Evolutionary conservation across 129 eudicot species (phyloP), one percentile per base, ranked within the genome.

Genomic region (Flaveria ramosissima): DNA sequence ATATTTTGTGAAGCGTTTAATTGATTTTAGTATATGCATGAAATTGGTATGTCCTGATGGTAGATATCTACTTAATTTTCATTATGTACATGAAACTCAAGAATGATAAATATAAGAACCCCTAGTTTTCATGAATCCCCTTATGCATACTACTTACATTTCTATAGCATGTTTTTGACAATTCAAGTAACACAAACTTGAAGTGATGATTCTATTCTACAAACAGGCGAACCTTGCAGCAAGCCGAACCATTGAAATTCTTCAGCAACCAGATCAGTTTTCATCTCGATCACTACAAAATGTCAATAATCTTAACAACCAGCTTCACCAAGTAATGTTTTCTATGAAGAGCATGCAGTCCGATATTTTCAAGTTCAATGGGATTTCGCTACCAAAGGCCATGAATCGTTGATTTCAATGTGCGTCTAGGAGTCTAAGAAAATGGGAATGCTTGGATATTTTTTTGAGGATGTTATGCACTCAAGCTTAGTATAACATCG

Each of bases 181-280:
- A 62, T 30, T 9, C 43, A 75, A 72, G 72, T 27, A 48, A 59
- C 36, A 19, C 48, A 60, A 30, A 27, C 19, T 21, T 59, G 12
- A 67, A 55, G 48, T 59, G n/a, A n/a, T 14, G 11, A 24, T 45
- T 19, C 3, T 70, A 19, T 30, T 72, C 11, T 46, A 43, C 82
- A 79, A 39, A 50, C 86, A 89, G 96, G 79, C 81, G 36, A 85
- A 81, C 73, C 51, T 68, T 67, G 83, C 76, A 6, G 92, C 82
- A 57, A 78, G 82, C 75, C 75, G 72, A 32, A 80, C 86, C 47
- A 69, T 87, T 63, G 45, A 85, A 80, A 83, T 74, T 73, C 76
- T 89, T 71, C 82, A 82, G 67, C 82, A 73, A 65, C 90, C 90
- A 15, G 85, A 81, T 46, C 45, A 61, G 60, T 73, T 86, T 66